These are phyloP conservation scores for Tolypocladium guangdongense DNA, from an alignment of 2,329 filamentous ascomycete species.

Conservation along the genomic window DNA sequence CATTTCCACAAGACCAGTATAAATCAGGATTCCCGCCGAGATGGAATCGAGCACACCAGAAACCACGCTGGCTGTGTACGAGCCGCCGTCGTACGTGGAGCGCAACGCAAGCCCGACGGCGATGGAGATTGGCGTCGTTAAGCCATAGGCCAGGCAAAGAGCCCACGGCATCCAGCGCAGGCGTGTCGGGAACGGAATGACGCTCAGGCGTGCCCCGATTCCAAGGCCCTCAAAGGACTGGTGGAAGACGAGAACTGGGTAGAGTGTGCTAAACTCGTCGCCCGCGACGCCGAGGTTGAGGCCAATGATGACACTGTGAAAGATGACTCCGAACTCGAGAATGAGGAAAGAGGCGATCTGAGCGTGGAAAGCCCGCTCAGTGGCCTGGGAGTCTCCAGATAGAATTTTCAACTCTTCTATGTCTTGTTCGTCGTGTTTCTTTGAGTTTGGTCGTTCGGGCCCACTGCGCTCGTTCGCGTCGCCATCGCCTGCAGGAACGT, in stretches of 20 bases:
- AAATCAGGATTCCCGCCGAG: not conserved
- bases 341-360: slow-evolving; percentile 35
- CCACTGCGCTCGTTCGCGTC: not conserved
- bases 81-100: slow-evolving; percentile 12
- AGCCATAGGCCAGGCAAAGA: slow-evolving; percentile 34
- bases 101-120: slow-evolving; percentile 35
- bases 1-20: not conserved
- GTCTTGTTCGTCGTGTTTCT: not conserved
- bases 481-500: not conserved
- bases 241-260: slow-evolving; percentile 51
- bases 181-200: slow-evolving; percentile 37
- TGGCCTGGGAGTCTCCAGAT: not conserved
- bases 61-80: not conserved
- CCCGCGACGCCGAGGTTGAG: slow-evolving; percentile 50
- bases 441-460: not conserved
- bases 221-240: slow-evolving; percentile 54
- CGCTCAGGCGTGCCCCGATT: slow-evolving; percentile 48
- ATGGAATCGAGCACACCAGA: not conserved
- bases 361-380: slow-evolving; percentile 11
- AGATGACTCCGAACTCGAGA: slow-evolving; percentile 50
- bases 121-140: slow-evolving; percentile 41
- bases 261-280: slow-evolving; percentile 44
- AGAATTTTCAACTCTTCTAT: not conserved
- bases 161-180: slow-evolving; percentile 35
- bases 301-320: slow-evolving; percentile 54